These are phyloP conservation scores for Porcisia hertigi DNA, from an alignment of 208 protist genomes.

Conservation along the genomic window DNA sequence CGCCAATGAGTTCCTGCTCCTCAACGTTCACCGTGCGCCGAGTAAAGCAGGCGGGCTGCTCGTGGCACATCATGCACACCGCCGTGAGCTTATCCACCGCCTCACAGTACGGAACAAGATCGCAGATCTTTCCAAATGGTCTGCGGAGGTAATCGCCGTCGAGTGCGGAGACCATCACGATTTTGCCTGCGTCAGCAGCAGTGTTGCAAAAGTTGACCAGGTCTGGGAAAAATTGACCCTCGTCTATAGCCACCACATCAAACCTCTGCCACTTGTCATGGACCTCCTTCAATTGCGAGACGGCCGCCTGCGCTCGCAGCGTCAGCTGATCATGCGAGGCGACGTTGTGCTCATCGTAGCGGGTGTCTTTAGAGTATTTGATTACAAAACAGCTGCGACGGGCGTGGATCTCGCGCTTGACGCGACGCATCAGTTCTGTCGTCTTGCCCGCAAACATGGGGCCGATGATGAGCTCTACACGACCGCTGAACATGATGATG, in stretches of 20 bases:
- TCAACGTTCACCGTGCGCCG: constrained; percentile 66
- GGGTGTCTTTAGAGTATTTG: constrained; percentile 91
- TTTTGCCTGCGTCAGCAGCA: constrained; percentile 89
- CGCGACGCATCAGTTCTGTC: constrained; percentile 92
- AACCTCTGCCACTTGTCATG: constrained; percentile 55
- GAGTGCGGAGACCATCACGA: constrained; percentile 93
- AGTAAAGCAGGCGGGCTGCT: constrained; percentile 82
- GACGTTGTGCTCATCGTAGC: constrained; percentile 81
- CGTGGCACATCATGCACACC: constrained; percentile 91
- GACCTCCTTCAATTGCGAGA: constrained; percentile 61
- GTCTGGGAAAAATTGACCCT: constrained; percentile 95
- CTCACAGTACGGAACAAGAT: constrained; percentile 89
- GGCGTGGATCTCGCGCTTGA: constrained; percentile 83
- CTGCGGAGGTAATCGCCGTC: constrained; percentile 93
- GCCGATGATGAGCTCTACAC: constrained; percentile 93
- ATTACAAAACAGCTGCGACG: constrained; percentile 85
- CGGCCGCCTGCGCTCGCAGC: constrained; percentile 66
- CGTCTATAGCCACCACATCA: constrained; percentile 94
- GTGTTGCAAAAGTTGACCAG: constrained; percentile 85
- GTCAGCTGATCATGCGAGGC: constrained; percentile 82
- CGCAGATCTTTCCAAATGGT: constrained; percentile 86
- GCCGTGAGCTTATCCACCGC: constrained; percentile 91
- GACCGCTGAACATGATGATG: constrained; percentile 22
- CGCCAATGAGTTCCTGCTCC: constrained; percentile 91
- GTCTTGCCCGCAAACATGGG: constrained; percentile 97